A percentile compares a stretch with the other conserved stretches of the same genome.
Evolutionary conservation across 331 rosid genomes (phyloP).

Genomic region (Malus hybrid): DNA sequence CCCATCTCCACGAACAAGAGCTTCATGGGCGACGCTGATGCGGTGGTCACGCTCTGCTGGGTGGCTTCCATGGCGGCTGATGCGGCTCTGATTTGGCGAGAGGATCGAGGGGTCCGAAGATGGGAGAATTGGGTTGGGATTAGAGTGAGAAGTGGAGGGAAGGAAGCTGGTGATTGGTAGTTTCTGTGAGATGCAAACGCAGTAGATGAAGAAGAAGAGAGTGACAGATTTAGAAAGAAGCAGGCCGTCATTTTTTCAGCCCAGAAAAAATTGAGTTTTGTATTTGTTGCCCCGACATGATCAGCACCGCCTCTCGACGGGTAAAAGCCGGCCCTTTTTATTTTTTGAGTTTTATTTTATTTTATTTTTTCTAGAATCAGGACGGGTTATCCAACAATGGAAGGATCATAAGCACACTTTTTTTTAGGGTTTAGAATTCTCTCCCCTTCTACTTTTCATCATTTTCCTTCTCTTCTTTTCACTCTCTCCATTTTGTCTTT

Average conservation of each 20-base stretch:
- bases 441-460: no score
- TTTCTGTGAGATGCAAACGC: constrained; percentile 1
- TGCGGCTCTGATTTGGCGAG: constrained; percentile 20
- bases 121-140: constrained; percentile 16
- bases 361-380: background rate
- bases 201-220: constrained; percentile 1
- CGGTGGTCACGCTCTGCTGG: constrained; percentile 20
- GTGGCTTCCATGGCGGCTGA: constrained; percentile 55
- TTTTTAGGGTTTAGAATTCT: no score
- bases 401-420: background rate
- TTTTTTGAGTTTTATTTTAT: no score
- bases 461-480: no score
- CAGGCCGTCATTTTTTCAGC: constrained; percentile 35
- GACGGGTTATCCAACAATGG: background rate
- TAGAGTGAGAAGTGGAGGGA: constrained; percentile 5
- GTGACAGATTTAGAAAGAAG: constrained; percentile 25
- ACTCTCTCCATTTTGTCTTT: no score
- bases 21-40: constrained; percentile 45
- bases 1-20: constrained; percentile 98
- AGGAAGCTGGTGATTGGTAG: constrained; percentile 5
- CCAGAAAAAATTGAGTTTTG: background rate
- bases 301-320: background rate
- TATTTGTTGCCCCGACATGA: background rate
- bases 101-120: constrained; percentile 24
- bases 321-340: background rate